These are phyloP conservation scores for Cucumis cinereus DNA, from an alignment of 306 rosid species.

Conservation along the genomic window DNA sequence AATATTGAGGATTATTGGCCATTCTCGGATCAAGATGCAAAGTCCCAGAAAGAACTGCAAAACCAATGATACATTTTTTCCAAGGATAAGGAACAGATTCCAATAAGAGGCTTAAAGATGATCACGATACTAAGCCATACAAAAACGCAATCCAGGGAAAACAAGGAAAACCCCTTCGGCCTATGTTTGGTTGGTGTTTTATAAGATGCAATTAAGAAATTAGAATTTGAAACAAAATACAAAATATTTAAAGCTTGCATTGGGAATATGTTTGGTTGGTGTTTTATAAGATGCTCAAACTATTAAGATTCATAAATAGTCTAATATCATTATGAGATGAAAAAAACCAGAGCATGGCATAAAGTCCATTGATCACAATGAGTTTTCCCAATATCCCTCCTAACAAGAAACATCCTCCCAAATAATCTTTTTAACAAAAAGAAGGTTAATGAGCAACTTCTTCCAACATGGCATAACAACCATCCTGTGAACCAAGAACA, in stretches of 20 bases:
- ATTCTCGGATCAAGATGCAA: conserved; percentile 15
- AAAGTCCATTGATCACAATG: neutral
- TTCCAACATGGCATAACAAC: too few species aligned
- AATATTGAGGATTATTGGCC: conserved; percentile 75
- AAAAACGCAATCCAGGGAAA: neutral
- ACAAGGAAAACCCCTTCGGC: neutral
- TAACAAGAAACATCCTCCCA: neutral
- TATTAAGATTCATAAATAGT: neutral
- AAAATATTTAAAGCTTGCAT: neutral
- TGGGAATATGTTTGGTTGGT: too few species aligned
- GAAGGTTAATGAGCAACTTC: too few species aligned
- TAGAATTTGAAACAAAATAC: neutral
- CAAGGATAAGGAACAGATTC: neutral
- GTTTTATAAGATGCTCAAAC: neutral
- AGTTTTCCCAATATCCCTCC: neutral
- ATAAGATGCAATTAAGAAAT: conserved; percentile 1
- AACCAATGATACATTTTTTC: neutral
- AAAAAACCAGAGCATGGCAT: neutral
- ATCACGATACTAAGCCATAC: neutral
- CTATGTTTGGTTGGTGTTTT: too few species aligned
- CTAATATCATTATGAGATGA: neutral
- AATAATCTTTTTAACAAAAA: neutral
- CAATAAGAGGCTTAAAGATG: neutral
- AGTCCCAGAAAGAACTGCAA: conserved; percentile 22
- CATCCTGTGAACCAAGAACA: too few species aligned